These are phyloP conservation scores for Boletus bicolor DNA, from an alignment of 768 basidiomycete species.

Conservation along the genomic window DNA sequence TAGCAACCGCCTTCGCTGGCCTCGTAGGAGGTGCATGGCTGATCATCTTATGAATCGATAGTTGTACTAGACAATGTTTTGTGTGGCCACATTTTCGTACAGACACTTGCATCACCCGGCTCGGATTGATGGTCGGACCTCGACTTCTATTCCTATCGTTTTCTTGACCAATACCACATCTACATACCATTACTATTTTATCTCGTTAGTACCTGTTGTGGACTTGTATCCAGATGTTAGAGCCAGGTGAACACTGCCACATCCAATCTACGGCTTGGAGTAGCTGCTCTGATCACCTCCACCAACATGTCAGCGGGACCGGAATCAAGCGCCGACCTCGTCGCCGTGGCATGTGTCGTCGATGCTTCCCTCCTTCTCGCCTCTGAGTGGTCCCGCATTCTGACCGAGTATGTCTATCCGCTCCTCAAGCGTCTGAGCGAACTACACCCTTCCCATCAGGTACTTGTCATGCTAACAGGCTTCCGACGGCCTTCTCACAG, in stretches of 20 bases:
- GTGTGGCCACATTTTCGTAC: background rate
- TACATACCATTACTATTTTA: constrained; percentile 17
- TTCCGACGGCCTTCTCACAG: background rate
- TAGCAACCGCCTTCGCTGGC: constrained; percentile 21
- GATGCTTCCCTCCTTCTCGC: constrained; percentile 58
- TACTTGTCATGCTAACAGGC: constrained; percentile 17
- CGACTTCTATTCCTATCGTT: background rate
- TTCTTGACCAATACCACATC: constrained; percentile 10
- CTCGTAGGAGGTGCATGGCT: constrained; percentile 33
- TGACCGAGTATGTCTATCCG: constrained; percentile 47
- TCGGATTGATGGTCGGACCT: background rate
- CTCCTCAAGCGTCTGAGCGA: constrained; percentile 54
- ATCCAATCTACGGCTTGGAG: background rate
- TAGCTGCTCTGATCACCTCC: background rate
- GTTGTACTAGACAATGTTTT: constrained; percentile 9
- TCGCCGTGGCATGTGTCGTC: constrained; percentile 56
- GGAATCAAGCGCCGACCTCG: constrained; percentile 27
- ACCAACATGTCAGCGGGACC: constrained; percentile 19
- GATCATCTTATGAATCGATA: constrained; percentile 20
- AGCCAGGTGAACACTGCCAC: constrained; percentile 1
- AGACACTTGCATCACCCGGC: constrained; percentile 4
- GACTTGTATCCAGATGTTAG: constrained; percentile 10
- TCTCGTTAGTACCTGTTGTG: background rate
- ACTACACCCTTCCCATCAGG: constrained; percentile 36
- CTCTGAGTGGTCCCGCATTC: constrained; percentile 47